Base-by-base conservation (phyloP, 208 protist species). In the Acanthamoeba healyi region DNA sequence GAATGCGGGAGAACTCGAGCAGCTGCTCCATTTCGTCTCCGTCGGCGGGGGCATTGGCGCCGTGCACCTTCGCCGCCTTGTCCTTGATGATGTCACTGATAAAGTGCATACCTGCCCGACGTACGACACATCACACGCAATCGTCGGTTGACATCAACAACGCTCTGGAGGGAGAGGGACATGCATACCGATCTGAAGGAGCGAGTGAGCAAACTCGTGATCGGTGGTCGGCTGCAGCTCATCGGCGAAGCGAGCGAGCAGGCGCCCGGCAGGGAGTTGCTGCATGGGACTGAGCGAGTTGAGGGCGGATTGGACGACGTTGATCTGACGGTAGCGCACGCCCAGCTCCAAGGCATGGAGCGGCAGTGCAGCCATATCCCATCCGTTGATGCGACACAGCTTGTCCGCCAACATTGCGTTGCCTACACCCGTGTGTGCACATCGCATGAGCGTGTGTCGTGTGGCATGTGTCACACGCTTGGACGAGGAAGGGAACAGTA, bases 71-170 rank as follows among this genome's bases (percentile, higher is more conserved):
- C 24, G 82, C 82, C 32, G 82, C 82, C 38, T 90, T 7, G 26
- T 90, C 82, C 56, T 90, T 90, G 56, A 90, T 90, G 32, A 90
- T 90, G 24, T 65, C 32, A 17, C 49, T 67, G 9, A 90, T n/a
- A n/a, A 90, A 90, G 42, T 9, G 7, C 82, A 90, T 90, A 9
- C 82, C 82, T 90, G 51, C 38, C 32, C n/a, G 26, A 44, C 15
- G 12, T 32, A 61, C 12, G 70, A 79, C 36, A 22, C 70, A 32
- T 22, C n/a, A n/a, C n/a, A n/a, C n/a, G n/a, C n/a, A 88, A 63
- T 44, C 24, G 26, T 38, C 12, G 32, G 22, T n/a, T n/a, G n/a
- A n/a, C n/a, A n/a, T n/a, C n/a, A n/a, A n/a, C n/a, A n/a, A n/a
- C n/a, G n/a, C n/a, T n/a, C 49, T 54, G 49, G 15, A 15, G 49